Evolutionary conservation across 2,329 filamentous ascomycete species (phyloP), one percentile per base, ranked within the genome.

Genomic region (Colletotrichum horii): DNA sequence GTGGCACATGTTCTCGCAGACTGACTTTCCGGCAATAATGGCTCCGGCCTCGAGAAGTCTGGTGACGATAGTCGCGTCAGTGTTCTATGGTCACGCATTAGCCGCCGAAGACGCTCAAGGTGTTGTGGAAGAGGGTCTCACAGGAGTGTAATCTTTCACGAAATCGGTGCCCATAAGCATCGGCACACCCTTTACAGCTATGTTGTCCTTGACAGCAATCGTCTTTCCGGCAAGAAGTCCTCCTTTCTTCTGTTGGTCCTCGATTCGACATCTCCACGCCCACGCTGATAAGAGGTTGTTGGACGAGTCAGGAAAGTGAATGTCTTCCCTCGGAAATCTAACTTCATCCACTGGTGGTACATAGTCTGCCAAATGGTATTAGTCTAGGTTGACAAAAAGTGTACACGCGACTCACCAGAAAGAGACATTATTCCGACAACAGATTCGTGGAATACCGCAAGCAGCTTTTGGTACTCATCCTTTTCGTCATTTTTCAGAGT

Each of bases 1-100:
- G 28, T 79, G 78, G n/a, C 80, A 83, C 71, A 79, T 81, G 67
- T 79, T 80, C 61, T 83, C 81, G 58, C 81, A 83, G 6, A 80
- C 81, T 9, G 79, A 79, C 3, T 78, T 80, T 1, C 81, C 81
- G 32, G 76, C 74, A 28, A 82, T 79, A 7, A 78, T 58, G 6
- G 76, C 81, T 2, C 81, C 81, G 6, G 81, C 78, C 7, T 74
- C 73, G 14, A 83, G 73, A 8, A 83, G 14, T 6, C 73, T 38
- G 2, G 55, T 67, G 1, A 75, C 72, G 26, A 43, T 56, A 4
- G 72, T 71, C 16, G 69, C 72, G 6, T 75, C 72, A 8, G 61
- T 72, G 30, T 62, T 66, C 48, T 71, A 0, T 6, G 2, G 12
- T 16, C 12, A 9, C 3, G 3, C 8, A 19, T 66, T 12, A 26